phyloP scores from a whole-genome alignment of 805 yeast genomes.

The Komagataella populi region DNA sequence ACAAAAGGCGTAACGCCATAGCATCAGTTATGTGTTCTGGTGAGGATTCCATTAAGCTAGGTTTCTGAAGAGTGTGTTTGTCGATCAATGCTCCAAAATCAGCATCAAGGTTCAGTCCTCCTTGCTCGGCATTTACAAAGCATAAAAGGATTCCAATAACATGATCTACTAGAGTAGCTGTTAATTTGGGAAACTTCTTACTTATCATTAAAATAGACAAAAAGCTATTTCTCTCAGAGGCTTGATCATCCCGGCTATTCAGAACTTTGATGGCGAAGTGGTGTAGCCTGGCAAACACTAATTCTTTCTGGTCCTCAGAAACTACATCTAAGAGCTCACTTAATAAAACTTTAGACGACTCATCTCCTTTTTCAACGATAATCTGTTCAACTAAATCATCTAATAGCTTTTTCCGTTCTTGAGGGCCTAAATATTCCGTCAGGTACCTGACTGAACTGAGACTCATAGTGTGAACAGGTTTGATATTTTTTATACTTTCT shows the following conservation, averaged over 20 bases:
- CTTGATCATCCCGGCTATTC: neutral
- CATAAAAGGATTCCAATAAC: neutral
- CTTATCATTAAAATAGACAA: neutral
- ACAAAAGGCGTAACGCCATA: neutral
- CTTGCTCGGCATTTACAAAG: neutral
- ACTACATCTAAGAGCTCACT: neutral
- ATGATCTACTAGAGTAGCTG: neutral
- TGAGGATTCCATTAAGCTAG: neutral
- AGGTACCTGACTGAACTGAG: neutral
- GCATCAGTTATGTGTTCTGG: neutral
- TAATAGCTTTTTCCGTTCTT: neutral
- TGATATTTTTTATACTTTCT: neutral
- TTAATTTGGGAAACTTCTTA: neutral
- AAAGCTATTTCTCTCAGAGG: neutral
- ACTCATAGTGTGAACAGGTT: neutral
- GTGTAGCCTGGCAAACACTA: neutral
- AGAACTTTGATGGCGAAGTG: neutral
- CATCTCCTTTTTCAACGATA: neutral
- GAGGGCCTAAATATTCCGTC: neutral
- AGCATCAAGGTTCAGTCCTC: neutral
- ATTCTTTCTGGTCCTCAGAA: neutral
- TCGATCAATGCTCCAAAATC: neutral
- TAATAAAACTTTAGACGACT: neutral
- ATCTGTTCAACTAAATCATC: neutral
- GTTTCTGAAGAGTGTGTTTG: neutral